phyloP scores from a whole-genome alignment of 116 monocot genomes.

The Dioscorea cayenensis region DNA sequence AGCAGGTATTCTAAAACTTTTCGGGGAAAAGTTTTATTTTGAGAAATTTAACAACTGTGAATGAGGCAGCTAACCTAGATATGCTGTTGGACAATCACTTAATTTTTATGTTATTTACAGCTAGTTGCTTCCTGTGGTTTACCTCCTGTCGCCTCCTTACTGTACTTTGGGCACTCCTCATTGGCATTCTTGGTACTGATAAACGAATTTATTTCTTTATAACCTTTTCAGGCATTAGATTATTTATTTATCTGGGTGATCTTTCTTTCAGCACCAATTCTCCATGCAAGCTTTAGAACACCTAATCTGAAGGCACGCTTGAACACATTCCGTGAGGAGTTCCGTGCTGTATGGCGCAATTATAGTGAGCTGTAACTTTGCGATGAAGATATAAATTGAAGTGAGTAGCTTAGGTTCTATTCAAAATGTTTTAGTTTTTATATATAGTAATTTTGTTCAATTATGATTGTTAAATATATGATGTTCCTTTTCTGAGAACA shows the following conservation, averaged over 20 bases:
- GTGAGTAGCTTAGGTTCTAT: neutral
- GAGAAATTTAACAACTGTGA: neutral
- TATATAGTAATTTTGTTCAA: neutral
- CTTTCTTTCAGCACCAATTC: conserved; percentile 46
- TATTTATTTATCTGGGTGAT: neutral
- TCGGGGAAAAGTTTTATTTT: neutral
- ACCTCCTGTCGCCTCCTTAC: conserved; percentile 72
- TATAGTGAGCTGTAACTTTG: conserved; percentile 67
- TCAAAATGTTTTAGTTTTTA: neutral
- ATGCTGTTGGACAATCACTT: neutral
- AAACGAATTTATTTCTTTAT: neutral
- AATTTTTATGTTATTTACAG: conserved; percentile 23
- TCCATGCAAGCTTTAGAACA: conserved; percentile 94
- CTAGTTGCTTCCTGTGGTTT: conserved; percentile 83
- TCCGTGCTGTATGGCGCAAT: conserved; percentile 96
- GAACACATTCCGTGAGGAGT: conserved; percentile 96
- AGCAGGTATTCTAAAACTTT: conserved; percentile 37
- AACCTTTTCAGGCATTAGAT: too few relatives aligned
- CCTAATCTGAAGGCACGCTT: conserved; percentile 96
- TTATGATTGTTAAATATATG: neutral
- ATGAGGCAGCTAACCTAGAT: neutral
- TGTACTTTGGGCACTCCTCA: conserved; percentile 81
- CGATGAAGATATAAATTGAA: neutral
- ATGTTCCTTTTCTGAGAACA: neutral
- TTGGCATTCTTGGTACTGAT: conserved; percentile 66